Conservation (phyloP, 2,329 filamentous ascomycete genomes). For the Capronia coronata region DNA sequence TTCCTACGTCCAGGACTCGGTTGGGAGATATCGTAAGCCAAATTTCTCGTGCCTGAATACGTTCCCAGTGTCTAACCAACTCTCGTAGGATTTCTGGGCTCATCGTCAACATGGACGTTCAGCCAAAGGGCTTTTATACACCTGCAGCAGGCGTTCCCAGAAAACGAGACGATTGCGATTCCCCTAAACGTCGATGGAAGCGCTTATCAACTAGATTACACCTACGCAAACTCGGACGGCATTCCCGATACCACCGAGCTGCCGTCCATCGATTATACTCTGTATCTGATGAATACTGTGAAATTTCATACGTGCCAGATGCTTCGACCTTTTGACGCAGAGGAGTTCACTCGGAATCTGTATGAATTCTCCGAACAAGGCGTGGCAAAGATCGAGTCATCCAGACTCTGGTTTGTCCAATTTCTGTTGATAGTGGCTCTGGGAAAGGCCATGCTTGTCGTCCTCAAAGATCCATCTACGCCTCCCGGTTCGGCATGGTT, state of each 20-base stretch:
- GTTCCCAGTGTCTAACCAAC: slow-evolving; percentile 11
- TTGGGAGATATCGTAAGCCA: neutral
- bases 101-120: slow-evolving; percentile 54
- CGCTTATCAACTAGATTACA: slow-evolving; percentile 49
- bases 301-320: slow-evolving; percentile 52
- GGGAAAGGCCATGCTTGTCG: slow-evolving; percentile 48
- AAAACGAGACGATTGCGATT: neutral
- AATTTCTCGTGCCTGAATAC: neutral
- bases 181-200: slow-evolving; percentile 46
- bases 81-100: slow-evolving; percentile 44
- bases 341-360: slow-evolving; percentile 43
- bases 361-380: slow-evolving; percentile 39
- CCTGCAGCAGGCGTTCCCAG: slow-evolving; percentile 35
- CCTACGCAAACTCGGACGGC: slow-evolving; percentile 36
- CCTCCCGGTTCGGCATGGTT: slow-evolving; percentile 47
- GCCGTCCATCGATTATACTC: slow-evolving; percentile 47
- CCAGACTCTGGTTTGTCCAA: slow-evolving; percentile 47
- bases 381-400: slow-evolving; percentile 29
- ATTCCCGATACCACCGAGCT: slow-evolving; percentile 31
- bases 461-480: slow-evolving; percentile 32
- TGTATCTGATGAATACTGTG: slow-evolving; percentile 51
- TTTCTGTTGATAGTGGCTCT: slow-evolving; percentile 51
- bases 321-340: slow-evolving; percentile 51
- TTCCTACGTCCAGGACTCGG: slow-evolving; percentile 1
- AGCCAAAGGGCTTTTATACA: slow-evolving; percentile 43